Conservation (phyloP, 1,139 yeast genomes). For the Geotrichum cucujoidarum region DNA sequence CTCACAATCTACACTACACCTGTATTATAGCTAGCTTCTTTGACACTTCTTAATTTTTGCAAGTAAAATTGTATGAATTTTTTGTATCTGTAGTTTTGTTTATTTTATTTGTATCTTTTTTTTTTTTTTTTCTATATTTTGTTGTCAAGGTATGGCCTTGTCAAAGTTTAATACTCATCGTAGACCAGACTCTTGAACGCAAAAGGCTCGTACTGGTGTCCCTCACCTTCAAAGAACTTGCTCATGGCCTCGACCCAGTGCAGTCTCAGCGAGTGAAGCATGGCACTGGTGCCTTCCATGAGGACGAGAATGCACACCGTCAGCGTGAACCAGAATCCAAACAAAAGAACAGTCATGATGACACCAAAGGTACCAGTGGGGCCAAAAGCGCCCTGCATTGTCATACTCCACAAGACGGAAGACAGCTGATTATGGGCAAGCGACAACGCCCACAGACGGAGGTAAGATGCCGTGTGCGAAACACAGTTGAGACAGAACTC, state of each 20-base stretch:
- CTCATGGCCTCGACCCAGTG: conserved; percentile 99
- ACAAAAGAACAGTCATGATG: conserved; percentile 65
- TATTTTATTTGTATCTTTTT: neutral
- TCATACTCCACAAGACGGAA: conserved; percentile 93
- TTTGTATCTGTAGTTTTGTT: neutral
- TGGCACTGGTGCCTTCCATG: conserved; percentile 99
- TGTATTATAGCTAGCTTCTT: neutral
- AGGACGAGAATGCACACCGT: conserved; percentile 87
- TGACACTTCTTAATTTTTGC: neutral
- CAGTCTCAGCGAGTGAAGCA: conserved; percentile 92
- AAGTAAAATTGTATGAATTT: neutral
- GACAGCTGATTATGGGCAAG: conserved; percentile 96
- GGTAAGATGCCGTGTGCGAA: conserved; percentile 95
- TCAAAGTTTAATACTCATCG: conserved; percentile 5
- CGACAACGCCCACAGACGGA: conserved; percentile 95
- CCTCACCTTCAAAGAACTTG: conserved; percentile 94
- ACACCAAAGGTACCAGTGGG: conserved; percentile 67
- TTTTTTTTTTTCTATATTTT: neutral
- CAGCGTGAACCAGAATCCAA: conserved; percentile 91
- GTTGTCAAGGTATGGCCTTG: neutral
- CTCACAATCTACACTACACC: neutral
- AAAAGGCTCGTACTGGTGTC: conserved; percentile 82
- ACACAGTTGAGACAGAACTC: conserved; percentile 97
- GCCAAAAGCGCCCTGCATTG: conserved; percentile 78
- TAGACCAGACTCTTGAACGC: conserved; percentile 40